Conservation (phyloP, 305 asterid species). For the Fraxinus angustifolia region DNA sequence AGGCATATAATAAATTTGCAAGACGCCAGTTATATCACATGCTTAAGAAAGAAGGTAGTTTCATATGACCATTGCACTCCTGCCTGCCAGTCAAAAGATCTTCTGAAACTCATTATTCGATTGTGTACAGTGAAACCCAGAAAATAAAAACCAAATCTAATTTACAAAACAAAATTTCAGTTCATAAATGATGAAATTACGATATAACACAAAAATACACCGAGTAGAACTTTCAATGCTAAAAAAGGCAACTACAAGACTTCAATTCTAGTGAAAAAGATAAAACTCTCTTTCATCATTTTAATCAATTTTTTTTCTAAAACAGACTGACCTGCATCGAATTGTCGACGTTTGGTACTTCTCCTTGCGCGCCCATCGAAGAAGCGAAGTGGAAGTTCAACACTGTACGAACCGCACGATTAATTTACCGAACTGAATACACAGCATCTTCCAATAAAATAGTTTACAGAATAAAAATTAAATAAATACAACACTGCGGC, state of each 20-base stretch:
- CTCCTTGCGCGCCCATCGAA: constrained; percentile 74
- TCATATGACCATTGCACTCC: neutral
- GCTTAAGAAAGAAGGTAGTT: neutral
- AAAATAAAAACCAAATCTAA: neutral
- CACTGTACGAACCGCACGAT: constrained; percentile 24
- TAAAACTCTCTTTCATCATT: neutral
- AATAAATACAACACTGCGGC: constrained; percentile 9
- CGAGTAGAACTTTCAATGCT: neutral
- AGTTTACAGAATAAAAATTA: constrained; percentile 37
- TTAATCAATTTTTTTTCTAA: neutral
- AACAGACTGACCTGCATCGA: constrained; percentile 62
- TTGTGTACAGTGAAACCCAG: neutral
- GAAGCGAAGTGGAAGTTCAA: constrained; percentile 31
- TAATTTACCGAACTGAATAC: constrained; percentile 22
- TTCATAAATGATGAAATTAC: neutral
- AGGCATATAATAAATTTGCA: neutral
- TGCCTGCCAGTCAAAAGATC: neutral
- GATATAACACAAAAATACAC: neutral
- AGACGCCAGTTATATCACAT: neutral
- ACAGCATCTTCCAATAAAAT: constrained; percentile 22
- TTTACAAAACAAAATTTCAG: neutral
- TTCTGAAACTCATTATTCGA: neutral
- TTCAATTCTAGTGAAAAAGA: constrained; percentile 3
- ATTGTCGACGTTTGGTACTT: constrained; percentile 51
- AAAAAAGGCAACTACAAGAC: neutral